Evolutionary conservation across 208 protist species (phyloP).

Genomic region (Trypanosoma scelopori): DNA sequence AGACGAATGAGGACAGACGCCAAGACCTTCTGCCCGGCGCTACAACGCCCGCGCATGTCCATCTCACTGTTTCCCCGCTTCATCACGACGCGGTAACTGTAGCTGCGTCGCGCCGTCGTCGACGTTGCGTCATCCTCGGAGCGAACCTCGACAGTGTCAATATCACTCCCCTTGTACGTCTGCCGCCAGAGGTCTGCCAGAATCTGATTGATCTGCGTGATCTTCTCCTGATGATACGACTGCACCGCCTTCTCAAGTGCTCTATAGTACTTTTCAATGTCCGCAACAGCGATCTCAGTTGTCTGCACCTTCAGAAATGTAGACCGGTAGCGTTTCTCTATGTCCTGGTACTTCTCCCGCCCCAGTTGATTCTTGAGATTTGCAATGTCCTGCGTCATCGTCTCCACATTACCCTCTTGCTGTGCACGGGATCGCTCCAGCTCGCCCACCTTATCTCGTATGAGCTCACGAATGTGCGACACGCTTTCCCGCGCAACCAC

Average conservation of each 20-base stretch:
- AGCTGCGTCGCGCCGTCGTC: slow-evolving; percentile 66
- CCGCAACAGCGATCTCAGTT: slow-evolving; percentile 82
- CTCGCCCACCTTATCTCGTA: slow-evolving; percentile 59
- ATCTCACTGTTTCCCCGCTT: slow-evolving; percentile 93
- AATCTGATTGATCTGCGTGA: slow-evolving; percentile 98
- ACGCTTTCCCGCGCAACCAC: slow-evolving; percentile 44
- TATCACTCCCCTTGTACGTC: slow-evolving; percentile 98
- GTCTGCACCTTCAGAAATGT: slow-evolving; percentile 90
- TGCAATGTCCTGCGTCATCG: slow-evolving; percentile 69
- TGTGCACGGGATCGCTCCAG: slow-evolving; percentile 64
- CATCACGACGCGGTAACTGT: slow-evolving; percentile 96
- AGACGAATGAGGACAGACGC: slow-evolving; percentile 99
- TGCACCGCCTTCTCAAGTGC: slow-evolving; percentile 95
- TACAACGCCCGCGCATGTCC: slow-evolving; percentile 99
- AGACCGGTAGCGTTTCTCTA: slow-evolving; percentile 87
- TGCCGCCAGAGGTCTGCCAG: slow-evolving; percentile 97
- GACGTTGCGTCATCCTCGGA: slow-evolving; percentile 87
- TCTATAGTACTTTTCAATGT: slow-evolving; percentile 90
- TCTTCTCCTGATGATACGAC: slow-evolving; percentile 98
- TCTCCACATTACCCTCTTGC: slow-evolving; percentile 78
- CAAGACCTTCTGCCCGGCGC: slow-evolving; percentile 97
- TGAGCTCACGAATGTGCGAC: slow-evolving; percentile 59
- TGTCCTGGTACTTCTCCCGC: slow-evolving; percentile 76
- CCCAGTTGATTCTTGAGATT: slow-evolving; percentile 58
- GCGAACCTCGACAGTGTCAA: slow-evolving; percentile 97